These are phyloP conservation scores for Mortierella alpina DNA, from an alignment of 192 early-diverging fungal genomes.

Conservation along the genomic window DNA sequence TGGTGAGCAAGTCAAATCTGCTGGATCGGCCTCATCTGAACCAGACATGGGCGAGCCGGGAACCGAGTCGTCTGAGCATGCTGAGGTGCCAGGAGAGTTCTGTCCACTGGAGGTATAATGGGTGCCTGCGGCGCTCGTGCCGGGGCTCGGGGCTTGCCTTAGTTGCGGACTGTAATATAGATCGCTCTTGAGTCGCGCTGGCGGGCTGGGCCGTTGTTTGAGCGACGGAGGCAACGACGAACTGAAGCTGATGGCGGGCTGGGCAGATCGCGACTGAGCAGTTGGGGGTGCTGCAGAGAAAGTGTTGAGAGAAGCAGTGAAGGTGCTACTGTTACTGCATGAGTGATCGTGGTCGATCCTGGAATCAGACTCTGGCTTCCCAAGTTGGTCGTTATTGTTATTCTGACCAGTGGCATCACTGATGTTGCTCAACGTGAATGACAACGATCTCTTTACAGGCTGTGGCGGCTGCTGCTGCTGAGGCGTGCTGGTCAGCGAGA, in stretches of 20 bases:
- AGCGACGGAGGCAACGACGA: constrained; percentile 31
- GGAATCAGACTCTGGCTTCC: not conserved
- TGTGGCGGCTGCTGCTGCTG: not conserved
- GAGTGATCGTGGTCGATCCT: not conserved
- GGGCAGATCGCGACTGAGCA: not conserved
- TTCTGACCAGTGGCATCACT: not conserved
- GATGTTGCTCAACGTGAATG: constrained; percentile 3
- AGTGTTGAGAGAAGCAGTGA: not conserved
- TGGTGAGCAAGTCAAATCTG: constrained; percentile 16
- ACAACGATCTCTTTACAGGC: not conserved
- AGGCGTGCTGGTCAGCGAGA: not conserved
- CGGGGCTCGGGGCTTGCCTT: not conserved
- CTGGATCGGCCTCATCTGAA: constrained; percentile 28
- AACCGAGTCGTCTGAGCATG: constrained; percentile 35
- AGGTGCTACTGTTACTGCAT: not conserved
- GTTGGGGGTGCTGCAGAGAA: constrained; percentile 6
- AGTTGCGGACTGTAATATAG: constrained; percentile 1
- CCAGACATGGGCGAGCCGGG: constrained; percentile 45
- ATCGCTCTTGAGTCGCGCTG: constrained; percentile 44
- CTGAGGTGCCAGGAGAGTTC: constrained; percentile 40
- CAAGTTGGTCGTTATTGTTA: not conserved
- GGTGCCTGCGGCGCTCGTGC: not conserved
- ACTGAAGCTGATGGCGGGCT: constrained; percentile 21
- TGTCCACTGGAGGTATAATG: constrained; percentile 50
- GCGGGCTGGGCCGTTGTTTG: constrained; percentile 25